Base-by-base conservation (phyloP, 176 grass and related monocot genomes). In the Ananas comosus region DNA sequence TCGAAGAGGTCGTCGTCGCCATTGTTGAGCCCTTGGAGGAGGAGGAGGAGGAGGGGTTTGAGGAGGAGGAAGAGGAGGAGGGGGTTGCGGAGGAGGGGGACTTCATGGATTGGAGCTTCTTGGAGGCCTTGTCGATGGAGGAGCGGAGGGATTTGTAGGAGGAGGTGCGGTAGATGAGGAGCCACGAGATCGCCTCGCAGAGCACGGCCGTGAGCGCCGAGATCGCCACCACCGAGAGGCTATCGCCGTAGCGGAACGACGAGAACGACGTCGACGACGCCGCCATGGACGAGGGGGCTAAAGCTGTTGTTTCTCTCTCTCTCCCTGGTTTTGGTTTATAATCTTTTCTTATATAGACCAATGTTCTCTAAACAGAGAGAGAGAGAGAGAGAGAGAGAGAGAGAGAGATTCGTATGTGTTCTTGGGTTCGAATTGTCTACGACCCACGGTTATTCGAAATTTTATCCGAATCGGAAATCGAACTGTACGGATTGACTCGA, bases 131-230 rank as follows among this genome's bases (percentile, higher is more conserved):
- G 63, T 88, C 87, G 82, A 99, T 91, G 90, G 87, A 78, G 76
- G 87, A 83, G 68, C 90, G 90, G 69, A 99, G 95, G 72, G 90
- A 91, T 83, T 88, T 94, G 90, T 94, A 99, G 72, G 85, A 88
- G 65, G 87, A 61, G 70, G 95, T 99, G 80, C 95, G 90, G 83
- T 99, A 99, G 90, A 99, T 99, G 70, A 99, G 83, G 18, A 99
- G 69, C 95, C 95, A 91, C 29, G 90, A 99, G 77, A 99, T 99
- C 50, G 82, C 87, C 83, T 99, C 95, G 80, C 90, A 99, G 64
- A 93, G 80, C 65, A 99, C 82, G 53, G 90, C 85, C 19, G 90
- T 94, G 67, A 71, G 78, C 63, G 80, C 72, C 51, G 90, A 99
- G 77, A 93, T 94, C 22, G 70, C 85, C 57, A 99, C 77, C 77